These are phyloP conservation scores for Aspergillus brunneoviolaceus DNA, from an alignment of 2,329 filamentous ascomycete species.

Conservation along the genomic window DNA sequence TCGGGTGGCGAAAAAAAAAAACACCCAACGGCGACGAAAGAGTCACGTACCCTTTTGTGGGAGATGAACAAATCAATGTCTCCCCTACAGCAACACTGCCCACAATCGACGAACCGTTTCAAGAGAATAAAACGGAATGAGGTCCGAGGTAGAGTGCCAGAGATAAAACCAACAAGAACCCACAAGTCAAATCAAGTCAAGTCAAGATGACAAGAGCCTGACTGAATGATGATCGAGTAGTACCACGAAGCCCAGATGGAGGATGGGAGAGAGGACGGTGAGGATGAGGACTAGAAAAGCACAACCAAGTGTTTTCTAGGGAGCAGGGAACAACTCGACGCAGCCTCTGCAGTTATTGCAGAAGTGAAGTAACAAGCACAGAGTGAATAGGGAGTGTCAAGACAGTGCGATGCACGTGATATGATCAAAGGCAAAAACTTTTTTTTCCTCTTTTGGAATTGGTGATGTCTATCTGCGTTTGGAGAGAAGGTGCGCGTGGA, in stretches of 20 bases:
- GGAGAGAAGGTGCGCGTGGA: slow-evolving; percentile 3
- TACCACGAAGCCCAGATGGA: slow-evolving; percentile 9
- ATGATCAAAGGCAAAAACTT: slow-evolving; percentile 14
- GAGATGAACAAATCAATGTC: slow-evolving; percentile 99
- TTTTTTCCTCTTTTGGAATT: slow-evolving; percentile 23
- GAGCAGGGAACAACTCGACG: slow-evolving; percentile 14
- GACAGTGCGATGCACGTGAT: slow-evolving; percentile 20
- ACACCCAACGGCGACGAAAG: slow-evolving; percentile 15
- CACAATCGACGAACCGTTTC: slow-evolving; percentile 5
- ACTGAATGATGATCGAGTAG: not conserved
- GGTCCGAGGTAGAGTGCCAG: not conserved
- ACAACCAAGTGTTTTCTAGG: slow-evolving; percentile 40
- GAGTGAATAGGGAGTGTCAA: slow-evolving; percentile 17
- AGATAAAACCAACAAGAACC: not conserved
- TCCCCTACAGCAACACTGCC: slow-evolving; percentile 60
- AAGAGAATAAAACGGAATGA: not conserved
- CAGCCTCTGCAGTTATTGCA: slow-evolving; percentile 19
- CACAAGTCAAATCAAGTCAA: slow-evolving; percentile 12
- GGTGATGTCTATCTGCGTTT: slow-evolving; percentile 28
- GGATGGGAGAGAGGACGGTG: slow-evolving; percentile 15
- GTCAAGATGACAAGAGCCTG: not conserved
- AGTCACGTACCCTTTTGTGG: slow-evolving; percentile 59
- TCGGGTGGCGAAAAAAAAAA: not conserved
- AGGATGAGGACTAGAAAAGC: slow-evolving; percentile 30
- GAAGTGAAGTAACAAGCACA: slow-evolving; percentile 7